Percentiles rank a stretch among this genome's conserved stretches.
These are phyloP conservation scores for Leishmania martiniquensis DNA, from an alignment of 208 protist species.

Conservation along the genomic window DNA sequence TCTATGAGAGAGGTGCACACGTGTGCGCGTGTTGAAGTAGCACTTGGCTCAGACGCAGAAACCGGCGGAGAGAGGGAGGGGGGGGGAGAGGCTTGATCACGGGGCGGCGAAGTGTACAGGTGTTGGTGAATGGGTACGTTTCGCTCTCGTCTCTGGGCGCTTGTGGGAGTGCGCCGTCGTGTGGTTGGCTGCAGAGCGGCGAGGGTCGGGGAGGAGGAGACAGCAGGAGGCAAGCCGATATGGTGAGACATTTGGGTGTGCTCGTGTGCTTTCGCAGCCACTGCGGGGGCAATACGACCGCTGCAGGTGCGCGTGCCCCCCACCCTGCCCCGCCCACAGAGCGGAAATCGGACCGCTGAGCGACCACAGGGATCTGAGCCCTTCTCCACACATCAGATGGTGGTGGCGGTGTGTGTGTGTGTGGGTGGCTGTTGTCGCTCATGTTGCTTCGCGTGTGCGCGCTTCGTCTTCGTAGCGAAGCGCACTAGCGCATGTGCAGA, in stretches of 20 bases:
- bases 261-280: neutral
- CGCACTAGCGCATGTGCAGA: neutral
- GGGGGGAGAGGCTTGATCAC: neutral
- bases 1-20: neutral
- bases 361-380: too few relatives aligned
- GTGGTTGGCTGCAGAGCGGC: neutral
- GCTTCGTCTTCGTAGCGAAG: neutral
- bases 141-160: neutral
- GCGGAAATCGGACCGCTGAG: too few relatives aligned
- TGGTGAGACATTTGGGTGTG: neutral
- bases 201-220: neutral
- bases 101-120: neutral
- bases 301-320: neutral
- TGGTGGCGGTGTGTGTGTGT: neutral
- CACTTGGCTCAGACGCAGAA: neutral
- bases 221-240: neutral
- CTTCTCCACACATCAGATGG: too few relatives aligned
- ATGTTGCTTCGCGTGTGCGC: neutral
- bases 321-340: too few relatives aligned
- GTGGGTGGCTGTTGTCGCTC: neutral
- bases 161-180: constrained; percentile 1
- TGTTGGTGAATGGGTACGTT: neutral
- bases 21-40: neutral
- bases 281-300: neutral
- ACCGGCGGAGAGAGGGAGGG: neutral